A percentile compares a stretch with the other conserved stretches of the same genome.
phyloP scores from a whole-genome alignment of 2,329 filamentous ascomycete genomes.

The Fusarium sp. region DNA sequence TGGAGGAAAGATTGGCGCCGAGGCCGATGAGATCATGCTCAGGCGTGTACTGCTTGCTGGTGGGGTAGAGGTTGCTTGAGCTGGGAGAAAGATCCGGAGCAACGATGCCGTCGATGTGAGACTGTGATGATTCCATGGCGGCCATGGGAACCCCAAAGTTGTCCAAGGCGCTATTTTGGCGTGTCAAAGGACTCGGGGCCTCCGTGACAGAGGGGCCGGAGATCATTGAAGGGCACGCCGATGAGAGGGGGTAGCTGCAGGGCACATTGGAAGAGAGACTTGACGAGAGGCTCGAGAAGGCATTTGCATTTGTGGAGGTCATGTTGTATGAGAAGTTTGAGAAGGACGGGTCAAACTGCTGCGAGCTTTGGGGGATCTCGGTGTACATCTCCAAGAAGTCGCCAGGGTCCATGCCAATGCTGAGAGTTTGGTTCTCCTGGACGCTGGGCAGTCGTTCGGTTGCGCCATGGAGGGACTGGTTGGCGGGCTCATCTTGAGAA shows the following conservation, averaged over 20 bases:
- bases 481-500: constrained; percentile 47
- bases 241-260: constrained; percentile 46
- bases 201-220: constrained; percentile 55
- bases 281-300: constrained; percentile 18
- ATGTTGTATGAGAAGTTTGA: constrained; percentile 23
- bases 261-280: constrained; percentile 33
- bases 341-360: constrained; percentile 38
- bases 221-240: constrained; percentile 57
- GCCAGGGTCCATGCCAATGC: constrained; percentile 53
- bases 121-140: constrained; percentile 53
- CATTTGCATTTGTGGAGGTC: constrained; percentile 32
- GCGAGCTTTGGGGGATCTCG: constrained; percentile 31
- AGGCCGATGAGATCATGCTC: constrained; percentile 53
- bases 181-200: constrained; percentile 53
- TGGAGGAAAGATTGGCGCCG: constrained; percentile 49
- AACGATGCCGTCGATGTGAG: constrained; percentile 45
- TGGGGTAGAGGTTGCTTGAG: constrained; percentile 32
- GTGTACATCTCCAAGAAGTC: constrained; percentile 52
- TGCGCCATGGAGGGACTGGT: constrained; percentile 36
- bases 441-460: constrained; percentile 50
- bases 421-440: constrained; percentile 48
- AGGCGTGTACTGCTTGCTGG: constrained; percentile 46
- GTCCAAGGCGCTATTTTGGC: constrained; percentile 56
- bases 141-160: constrained; percentile 51
- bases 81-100: constrained; percentile 24